phyloP scores from a whole-genome alignment of 2,329 filamentous ascomycete genomes.

The Aspergillus cejpii region DNA sequence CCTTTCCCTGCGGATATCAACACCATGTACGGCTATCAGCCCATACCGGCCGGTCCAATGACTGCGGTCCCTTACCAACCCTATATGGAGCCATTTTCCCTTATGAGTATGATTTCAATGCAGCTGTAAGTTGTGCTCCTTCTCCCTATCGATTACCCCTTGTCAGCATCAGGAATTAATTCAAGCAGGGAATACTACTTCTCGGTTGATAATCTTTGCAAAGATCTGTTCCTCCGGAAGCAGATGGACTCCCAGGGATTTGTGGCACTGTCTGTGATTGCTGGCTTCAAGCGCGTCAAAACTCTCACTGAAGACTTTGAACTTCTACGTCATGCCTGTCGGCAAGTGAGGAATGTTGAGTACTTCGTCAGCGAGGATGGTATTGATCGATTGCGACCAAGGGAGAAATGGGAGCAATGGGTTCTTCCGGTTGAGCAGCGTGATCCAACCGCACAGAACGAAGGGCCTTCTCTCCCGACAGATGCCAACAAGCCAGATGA shows the following conservation, averaged over 20 bases:
- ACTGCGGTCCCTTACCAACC: constrained; percentile 53
- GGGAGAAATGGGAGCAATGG: constrained; percentile 72
- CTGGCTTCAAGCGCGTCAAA: constrained; percentile 79
- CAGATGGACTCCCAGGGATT: constrained; percentile 96
- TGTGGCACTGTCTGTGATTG: constrained; percentile 70
- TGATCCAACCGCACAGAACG: constrained; percentile 64
- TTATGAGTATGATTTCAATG: constrained; percentile 53
- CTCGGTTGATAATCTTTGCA: constrained; percentile 89
- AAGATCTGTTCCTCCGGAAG: constrained; percentile 78
- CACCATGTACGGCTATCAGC: constrained; percentile 52
- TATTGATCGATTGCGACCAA: constrained; percentile 67
- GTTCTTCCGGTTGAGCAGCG: constrained; percentile 66
- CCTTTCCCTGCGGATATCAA: constrained; percentile 42
- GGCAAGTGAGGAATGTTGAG: constrained; percentile 66
- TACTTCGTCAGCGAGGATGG: constrained; percentile 68
- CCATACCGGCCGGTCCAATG: constrained; percentile 49
- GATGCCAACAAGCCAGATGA: constrained; percentile 34
- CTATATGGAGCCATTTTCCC: constrained; percentile 52
- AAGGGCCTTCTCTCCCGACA: constrained; percentile 50
- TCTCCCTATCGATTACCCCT: not conserved
- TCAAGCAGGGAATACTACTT: constrained; percentile 83
- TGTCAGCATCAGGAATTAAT: constrained; percentile 25
- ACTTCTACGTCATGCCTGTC: constrained; percentile 66
- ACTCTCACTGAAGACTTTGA: constrained; percentile 64
- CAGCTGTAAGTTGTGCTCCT: constrained; percentile 48